A percentile compares a stretch with the other conserved stretches of the same genome.
Evolutionary conservation across 2,329 filamentous ascomycete genomes (phyloP).

Genomic region (Alternaria panax): DNA sequence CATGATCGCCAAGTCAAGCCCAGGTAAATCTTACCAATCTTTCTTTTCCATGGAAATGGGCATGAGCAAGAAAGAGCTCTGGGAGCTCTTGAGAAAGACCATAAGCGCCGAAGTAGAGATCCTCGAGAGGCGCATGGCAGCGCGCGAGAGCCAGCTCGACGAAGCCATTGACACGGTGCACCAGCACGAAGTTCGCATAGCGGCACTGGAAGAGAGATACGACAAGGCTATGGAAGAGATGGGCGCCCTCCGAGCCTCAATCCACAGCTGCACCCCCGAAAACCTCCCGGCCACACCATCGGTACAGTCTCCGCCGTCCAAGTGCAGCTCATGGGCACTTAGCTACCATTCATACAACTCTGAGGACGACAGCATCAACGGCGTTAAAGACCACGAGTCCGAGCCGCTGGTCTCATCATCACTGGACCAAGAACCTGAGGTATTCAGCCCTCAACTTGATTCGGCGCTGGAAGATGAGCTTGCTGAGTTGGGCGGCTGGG

Average conservation of each 20-base stretch:
- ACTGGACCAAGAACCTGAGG: neutral
- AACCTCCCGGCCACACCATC: neutral
- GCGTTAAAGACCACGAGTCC: neutral
- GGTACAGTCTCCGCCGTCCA: neutral
- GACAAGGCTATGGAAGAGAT: slow-evolving; percentile 1
- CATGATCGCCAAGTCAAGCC: neutral
- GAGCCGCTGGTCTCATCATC: neutral
- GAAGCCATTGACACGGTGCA: neutral
- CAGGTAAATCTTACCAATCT: neutral
- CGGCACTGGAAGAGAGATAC: neutral
- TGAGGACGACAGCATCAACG: neutral
- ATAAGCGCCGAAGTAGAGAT: neutral
- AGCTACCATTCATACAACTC: slow-evolving; percentile 2
- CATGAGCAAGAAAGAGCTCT: neutral
- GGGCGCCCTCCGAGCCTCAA: slow-evolving; percentile 1
- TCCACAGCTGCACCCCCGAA: neutral
- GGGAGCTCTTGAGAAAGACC: neutral
- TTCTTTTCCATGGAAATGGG: neutral
- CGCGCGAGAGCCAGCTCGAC: neutral
- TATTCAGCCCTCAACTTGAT: slow-evolving; percentile 6
- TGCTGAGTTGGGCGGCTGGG: slow-evolving; percentile 3
- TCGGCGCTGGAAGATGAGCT: neutral
- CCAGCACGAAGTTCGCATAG: slow-evolving; percentile 1
- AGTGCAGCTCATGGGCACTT: slow-evolving; percentile 1
- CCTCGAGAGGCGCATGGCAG: neutral